Base-by-base conservation (phyloP, 371 early-diverging fungal genomes). In the Homolaphlyctis polyrhiza region DNA sequence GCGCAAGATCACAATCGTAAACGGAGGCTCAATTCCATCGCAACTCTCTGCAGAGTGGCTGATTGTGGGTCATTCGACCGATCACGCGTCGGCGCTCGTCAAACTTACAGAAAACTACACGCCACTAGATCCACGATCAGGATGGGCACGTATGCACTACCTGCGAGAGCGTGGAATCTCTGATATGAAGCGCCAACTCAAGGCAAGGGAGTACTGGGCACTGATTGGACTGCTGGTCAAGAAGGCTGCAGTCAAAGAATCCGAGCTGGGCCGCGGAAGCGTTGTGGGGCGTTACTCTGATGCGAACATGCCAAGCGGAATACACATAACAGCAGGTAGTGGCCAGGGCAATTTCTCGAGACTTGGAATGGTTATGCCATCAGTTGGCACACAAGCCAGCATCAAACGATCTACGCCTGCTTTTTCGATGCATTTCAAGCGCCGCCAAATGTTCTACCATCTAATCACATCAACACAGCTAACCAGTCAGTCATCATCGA, bases 1-100 rank as follows among this genome's bases (percentile, higher is more conserved):
- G 13, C 68, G 83, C 50, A 83, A 80, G 60, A 32, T 84, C 21
- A 63, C 66, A 1, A 68, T 84, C n/a, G 36, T 58, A 6, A 84
- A 84, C 62, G 65, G 57, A 21, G 85, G 85, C n/a, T 82, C 85
- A 8, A 84, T 84, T 64, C 75, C 85, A 16, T 57, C 79, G 1
- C 66, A 57, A n/a, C 33, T 82, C 28, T 67, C 67, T n/a, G 57
- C 78, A 16, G 80, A 74, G 55, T 84, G 83, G 81, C 61, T 72
- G n/a, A 71, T 79, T 27, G 81, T 84, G 25, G 82, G 81, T 11
- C 80, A 80, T 63, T 45, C 75, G 13, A 62, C 51, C 23, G 78
- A 80, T 32, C 48, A 64, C n/a, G 25, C 73, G 6, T 29, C 63
- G 0, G 45, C 78, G 0, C 49, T 61, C 48, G 66, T 83, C 1